Percentiles rank a stretch among this genome's conserved stretches.
Conservation (phyloP, 768 basidiomycete genomes). For the Trametes cubensis region DNA sequence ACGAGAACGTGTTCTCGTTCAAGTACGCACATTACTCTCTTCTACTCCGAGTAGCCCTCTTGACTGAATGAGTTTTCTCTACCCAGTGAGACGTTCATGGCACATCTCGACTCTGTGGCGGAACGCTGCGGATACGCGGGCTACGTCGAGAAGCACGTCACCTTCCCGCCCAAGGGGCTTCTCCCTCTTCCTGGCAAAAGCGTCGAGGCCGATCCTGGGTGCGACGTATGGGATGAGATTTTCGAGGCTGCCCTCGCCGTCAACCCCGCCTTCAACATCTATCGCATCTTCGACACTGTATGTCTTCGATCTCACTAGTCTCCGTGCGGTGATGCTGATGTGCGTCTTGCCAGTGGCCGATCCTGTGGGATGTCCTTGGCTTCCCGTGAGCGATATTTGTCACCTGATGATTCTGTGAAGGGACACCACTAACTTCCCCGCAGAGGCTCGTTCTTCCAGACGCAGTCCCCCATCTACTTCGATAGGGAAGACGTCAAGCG, state of each 20-base stretch:
- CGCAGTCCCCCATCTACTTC: conserved; percentile 71
- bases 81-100: conserved; percentile 61
- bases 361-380: conserved; percentile 81
- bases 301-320: conserved; percentile 20
- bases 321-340: neutral
- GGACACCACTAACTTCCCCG: too few species aligned
- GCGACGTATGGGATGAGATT: conserved; percentile 70
- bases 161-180: conserved; percentile 60
- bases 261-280: conserved; percentile 79
- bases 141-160: conserved; percentile 64
- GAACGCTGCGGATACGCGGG: conserved; percentile 61
- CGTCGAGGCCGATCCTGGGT: conserved; percentile 48
- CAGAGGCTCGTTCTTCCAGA: conserved; percentile 38
- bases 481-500: conserved; percentile 66
- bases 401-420: neutral
- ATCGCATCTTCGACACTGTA: conserved; percentile 73
- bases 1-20: conserved; percentile 68
- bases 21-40: conserved; percentile 49
- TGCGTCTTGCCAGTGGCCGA: conserved; percentile 47
- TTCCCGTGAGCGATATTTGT: conserved; percentile 56
- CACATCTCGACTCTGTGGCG: conserved; percentile 55
- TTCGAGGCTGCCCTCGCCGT: conserved; percentile 60
- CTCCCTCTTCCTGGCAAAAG: conserved; percentile 72
- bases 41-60: neutral
- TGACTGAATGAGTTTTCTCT: neutral